Evolutionary conservation across 2,329 filamentous ascomycete genomes (phyloP).

Genomic region (Sclerotinia glacialis): DNA sequence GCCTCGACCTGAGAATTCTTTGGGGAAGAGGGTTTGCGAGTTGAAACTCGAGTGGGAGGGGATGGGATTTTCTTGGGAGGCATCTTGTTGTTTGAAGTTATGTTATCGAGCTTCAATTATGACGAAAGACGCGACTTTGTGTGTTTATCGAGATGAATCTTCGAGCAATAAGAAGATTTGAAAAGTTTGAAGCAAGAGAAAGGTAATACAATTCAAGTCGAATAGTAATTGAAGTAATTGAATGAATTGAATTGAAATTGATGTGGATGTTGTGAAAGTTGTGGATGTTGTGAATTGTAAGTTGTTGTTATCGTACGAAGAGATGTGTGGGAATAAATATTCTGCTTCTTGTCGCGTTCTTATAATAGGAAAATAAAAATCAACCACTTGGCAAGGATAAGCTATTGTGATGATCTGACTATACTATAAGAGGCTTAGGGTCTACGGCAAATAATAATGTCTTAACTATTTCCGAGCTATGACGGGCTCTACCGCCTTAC

Average conservation of each 20-base stretch:
- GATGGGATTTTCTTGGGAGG: conserved; percentile 12
- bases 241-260: not conserved
- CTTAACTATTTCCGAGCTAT: not conserved
- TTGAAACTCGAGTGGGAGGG: conserved; percentile 19
- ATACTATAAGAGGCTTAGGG: not conserved
- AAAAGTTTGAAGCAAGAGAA: not conserved
- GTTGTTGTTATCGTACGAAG: conserved; percentile 4
- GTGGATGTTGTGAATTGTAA: not conserved
- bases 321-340: conserved; percentile 13
- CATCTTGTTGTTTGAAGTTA: conserved; percentile 6
- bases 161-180: not conserved
- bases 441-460: not conserved
- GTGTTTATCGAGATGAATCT: conserved; percentile 10
- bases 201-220: not conserved
- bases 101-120: not conserved
- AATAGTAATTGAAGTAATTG: not conserved
- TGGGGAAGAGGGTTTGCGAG: conserved; percentile 11
- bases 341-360: conserved; percentile 13
- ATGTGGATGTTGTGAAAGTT: too few relatives aligned
- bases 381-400: conserved; percentile 6
- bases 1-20: not conserved
- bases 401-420: not conserved
- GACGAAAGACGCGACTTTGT: conserved; percentile 6
- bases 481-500: not conserved
- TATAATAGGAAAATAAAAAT: conserved; percentile 5